phyloP scores from a whole-genome alignment of 208 protist species.

The Leishmania aethiopica region DNA sequence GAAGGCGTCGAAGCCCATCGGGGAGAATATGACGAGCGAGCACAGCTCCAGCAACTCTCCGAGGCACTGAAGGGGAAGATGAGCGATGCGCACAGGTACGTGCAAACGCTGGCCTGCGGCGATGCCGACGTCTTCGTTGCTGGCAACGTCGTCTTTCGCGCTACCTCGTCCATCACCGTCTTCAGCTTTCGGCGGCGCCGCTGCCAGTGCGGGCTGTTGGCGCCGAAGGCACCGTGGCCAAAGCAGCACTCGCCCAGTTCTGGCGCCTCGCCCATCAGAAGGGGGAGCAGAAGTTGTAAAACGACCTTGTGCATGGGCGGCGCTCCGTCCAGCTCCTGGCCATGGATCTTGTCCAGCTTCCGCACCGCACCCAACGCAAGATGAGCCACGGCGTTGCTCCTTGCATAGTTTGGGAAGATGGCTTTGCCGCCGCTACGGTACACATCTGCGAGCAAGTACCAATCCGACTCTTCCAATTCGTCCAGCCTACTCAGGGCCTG shows the following conservation, averaged over 20 bases:
- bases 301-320: constrained; percentile 18
- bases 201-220: constrained; percentile 30
- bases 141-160: neutral
- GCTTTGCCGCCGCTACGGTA: constrained; percentile 35
- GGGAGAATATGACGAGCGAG: constrained; percentile 50
- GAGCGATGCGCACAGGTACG: constrained; percentile 46
- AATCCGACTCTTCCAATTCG: constrained; percentile 68
- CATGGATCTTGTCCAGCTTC: constrained; percentile 50
- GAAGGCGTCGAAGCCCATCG: constrained; percentile 59
- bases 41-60: constrained; percentile 73
- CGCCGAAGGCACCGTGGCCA: constrained; percentile 9
- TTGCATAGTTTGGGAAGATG: constrained; percentile 80
- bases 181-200: constrained; percentile 26
- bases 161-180: constrained; percentile 12
- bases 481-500: constrained; percentile 65
- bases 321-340: constrained; percentile 31
- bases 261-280: constrained; percentile 34
- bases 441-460: constrained; percentile 69
- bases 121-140: neutral
- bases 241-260: constrained; percentile 26
- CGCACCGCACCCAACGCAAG: constrained; percentile 52
- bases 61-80: constrained; percentile 82
- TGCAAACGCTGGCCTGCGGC: constrained; percentile 1
- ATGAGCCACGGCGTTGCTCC: constrained; percentile 27
- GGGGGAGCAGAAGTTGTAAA: constrained; percentile 20